These are phyloP conservation scores for Ramaria sp. DNA, from an alignment of 768 basidiomycete species.

Conservation along the genomic window DNA sequence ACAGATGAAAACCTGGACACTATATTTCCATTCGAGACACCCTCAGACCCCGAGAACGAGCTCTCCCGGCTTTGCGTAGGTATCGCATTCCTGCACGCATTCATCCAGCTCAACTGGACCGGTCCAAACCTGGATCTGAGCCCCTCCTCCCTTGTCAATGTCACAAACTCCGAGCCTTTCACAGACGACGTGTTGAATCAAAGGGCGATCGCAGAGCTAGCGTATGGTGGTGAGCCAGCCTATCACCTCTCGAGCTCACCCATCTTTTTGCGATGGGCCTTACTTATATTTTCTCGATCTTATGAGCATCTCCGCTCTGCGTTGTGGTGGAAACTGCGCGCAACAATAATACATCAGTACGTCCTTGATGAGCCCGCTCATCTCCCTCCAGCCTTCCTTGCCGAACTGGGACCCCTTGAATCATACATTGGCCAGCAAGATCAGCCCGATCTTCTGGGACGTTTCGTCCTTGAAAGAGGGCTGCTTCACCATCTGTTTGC, in stretches of 20 bases:
- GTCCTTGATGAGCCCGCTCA: conserved; percentile 78
- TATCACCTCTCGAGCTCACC: conserved; percentile 78
- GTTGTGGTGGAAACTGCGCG: conserved; percentile 81
- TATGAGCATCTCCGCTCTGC: conserved; percentile 39
- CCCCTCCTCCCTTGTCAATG: conserved; percentile 24
- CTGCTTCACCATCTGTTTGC: conserved; percentile 65
- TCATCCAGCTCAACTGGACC: conserved; percentile 93
- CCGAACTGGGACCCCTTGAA: conserved; percentile 26
- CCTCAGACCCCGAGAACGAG: conserved; percentile 30
- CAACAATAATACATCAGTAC: conserved; percentile 52
- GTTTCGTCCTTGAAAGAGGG: conserved; percentile 65
- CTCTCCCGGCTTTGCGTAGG: conserved; percentile 51
- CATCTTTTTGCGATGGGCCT: conserved; percentile 63
- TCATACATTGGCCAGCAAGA: conserved; percentile 23
- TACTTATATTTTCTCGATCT: conserved; percentile 49
- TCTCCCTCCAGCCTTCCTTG: conserved; percentile 27
- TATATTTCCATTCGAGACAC: conserved; percentile 21
- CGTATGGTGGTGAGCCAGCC: conserved; percentile 84
- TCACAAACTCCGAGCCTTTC: conserved; percentile 26
- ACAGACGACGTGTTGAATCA: conserved; percentile 43
- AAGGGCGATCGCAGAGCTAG: conserved; percentile 63
- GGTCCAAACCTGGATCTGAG: conserved; percentile 72
- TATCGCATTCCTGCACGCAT: conserved; percentile 77
- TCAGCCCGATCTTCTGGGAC: conserved; percentile 57
- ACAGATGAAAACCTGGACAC: conserved; percentile 27